Percentiles rank a stretch among this genome's conserved stretches.
phyloP scores from a whole-genome alignment of 2,329 filamentous ascomycete genomes.

The Fusarium virguliforme region DNA sequence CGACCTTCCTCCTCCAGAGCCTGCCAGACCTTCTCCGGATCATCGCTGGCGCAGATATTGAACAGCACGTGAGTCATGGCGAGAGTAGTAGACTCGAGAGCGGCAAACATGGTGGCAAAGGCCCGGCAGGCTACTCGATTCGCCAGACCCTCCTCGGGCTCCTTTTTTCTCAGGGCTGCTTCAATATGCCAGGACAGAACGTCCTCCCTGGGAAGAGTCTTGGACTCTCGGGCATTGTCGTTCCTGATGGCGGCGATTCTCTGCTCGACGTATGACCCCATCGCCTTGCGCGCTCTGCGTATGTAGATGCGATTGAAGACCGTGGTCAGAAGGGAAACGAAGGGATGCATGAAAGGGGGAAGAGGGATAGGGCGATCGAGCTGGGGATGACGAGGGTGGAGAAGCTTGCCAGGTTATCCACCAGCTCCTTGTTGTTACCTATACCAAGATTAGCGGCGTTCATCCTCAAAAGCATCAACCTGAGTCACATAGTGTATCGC shows the following conservation, averaged over 20 bases:
- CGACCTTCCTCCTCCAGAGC: background rate
- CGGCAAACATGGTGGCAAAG: background rate
- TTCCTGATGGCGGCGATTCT: background rate
- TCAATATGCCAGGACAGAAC: conserved; percentile 18
- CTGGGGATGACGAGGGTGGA: background rate
- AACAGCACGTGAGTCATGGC: background rate
- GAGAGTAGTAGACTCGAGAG: background rate
- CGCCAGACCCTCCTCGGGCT: background rate
- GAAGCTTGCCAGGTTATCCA: background rate
- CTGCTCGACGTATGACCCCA: background rate
- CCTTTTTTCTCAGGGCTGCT: conserved; percentile 14
- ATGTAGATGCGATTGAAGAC: conserved; percentile 5
- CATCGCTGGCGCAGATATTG: background rate
- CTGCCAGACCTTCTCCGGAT: rapidly evolving
- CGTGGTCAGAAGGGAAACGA: background rate
- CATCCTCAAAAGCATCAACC: background rate
- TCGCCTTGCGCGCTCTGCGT: background rate
- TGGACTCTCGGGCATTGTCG: background rate
- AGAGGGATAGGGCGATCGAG: background rate
- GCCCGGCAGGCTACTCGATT: background rate
- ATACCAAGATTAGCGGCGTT: background rate
- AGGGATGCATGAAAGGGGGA: background rate
- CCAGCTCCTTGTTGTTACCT: background rate
- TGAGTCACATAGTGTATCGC: background rate
- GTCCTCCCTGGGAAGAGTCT: background rate